A percentile compares a stretch with the other conserved stretches of the same genome.
Conservation (phyloP, 371 early-diverging fungal genomes). For the Mucor velutinosus region DNA sequence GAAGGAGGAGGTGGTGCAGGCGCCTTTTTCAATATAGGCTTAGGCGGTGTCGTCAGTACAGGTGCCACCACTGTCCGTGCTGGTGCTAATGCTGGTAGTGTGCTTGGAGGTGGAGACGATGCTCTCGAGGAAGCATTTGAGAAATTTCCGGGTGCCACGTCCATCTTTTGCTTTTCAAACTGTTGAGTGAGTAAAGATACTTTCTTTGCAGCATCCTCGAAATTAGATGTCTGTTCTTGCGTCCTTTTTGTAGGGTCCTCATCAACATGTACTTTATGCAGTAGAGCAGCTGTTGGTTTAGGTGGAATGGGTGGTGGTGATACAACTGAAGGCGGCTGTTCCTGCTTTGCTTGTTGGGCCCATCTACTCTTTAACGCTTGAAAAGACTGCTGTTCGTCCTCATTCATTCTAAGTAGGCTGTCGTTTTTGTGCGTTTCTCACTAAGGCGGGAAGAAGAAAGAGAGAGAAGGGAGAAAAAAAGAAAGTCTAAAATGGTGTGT, state of each 20-base stretch:
- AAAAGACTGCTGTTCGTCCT: constrained; percentile 26
- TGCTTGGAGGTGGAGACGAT: not conserved
- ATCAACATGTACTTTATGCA: not conserved
- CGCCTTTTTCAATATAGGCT: not conserved
- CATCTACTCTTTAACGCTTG: constrained; percentile 26
- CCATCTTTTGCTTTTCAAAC: constrained; percentile 4
- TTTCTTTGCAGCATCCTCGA: not conserved
- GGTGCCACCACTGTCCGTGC: not conserved
- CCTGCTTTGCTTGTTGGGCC: constrained; percentile 21
- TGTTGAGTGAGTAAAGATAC: constrained; percentile 16
- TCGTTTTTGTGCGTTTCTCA: not conserved
- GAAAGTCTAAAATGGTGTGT: not conserved
- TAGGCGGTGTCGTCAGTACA: not conserved
- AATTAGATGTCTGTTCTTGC: not conserved
- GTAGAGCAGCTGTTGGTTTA: constrained; percentile 16
- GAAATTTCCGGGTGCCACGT: constrained; percentile 13
- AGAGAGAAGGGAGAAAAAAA: not conserved
- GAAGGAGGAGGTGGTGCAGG: not conserved
- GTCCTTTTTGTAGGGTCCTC: not conserved
- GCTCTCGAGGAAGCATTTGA: not conserved
- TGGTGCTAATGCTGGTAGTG: not conserved
- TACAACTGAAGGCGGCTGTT: not conserved
- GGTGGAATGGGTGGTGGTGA: constrained; percentile 31
- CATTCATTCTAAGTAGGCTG: not conserved
- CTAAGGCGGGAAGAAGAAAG: not conserved